These are phyloP conservation scores for Fraxinus quadrangulata DNA, from an alignment of 257 asterid genomes.

Conservation along the genomic window DNA sequence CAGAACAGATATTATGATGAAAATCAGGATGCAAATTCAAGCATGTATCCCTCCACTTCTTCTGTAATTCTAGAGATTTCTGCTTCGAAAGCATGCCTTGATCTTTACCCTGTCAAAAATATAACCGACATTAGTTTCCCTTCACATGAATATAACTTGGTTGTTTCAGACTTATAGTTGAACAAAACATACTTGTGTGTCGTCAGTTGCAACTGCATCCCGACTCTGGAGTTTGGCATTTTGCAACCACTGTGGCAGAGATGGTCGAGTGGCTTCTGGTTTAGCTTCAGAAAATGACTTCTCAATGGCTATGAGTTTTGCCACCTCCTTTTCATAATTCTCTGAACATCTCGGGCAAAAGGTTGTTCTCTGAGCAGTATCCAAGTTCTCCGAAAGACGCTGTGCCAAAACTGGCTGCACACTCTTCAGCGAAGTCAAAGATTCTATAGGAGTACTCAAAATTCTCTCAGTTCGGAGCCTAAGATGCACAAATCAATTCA, in stretches of 20 bases:
- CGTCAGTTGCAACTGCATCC: slow-evolving; percentile 43
- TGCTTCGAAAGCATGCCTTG: slow-evolving; percentile 52
- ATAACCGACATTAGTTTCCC: slow-evolving; percentile 13
- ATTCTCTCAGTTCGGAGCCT: slow-evolving; percentile 66
- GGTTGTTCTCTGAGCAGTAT: slow-evolving; percentile 37
- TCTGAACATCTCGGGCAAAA: slow-evolving; percentile 61
- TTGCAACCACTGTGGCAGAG: slow-evolving; percentile 85
- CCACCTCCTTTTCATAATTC: slow-evolving; percentile 60
- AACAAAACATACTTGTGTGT: slow-evolving; percentile 43
- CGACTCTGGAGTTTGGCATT: slow-evolving; percentile 49
- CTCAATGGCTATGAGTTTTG: slow-evolving; percentile 54
- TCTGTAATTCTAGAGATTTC: slow-evolving; percentile 64
- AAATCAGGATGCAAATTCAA: slow-evolving; percentile 68
- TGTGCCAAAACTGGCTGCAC: slow-evolving; percentile 34
- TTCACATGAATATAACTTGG: background rate
- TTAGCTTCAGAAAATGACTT: slow-evolving; percentile 58
- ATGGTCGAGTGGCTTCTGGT: slow-evolving; percentile 40
- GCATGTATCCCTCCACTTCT: slow-evolving; percentile 76
- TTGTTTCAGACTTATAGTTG: background rate
- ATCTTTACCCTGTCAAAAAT: slow-evolving; percentile 51
- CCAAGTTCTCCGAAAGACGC: slow-evolving; percentile 42
- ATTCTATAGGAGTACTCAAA: slow-evolving; percentile 46
- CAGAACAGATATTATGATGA: slow-evolving; percentile 42
- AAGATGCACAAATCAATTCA: slow-evolving; percentile 21
- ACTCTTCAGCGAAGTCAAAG: slow-evolving; percentile 46